These are phyloP conservation scores for Onygenales sp. DNA, from an alignment of 2,329 filamentous ascomycete genomes.

Conservation along the genomic window DNA sequence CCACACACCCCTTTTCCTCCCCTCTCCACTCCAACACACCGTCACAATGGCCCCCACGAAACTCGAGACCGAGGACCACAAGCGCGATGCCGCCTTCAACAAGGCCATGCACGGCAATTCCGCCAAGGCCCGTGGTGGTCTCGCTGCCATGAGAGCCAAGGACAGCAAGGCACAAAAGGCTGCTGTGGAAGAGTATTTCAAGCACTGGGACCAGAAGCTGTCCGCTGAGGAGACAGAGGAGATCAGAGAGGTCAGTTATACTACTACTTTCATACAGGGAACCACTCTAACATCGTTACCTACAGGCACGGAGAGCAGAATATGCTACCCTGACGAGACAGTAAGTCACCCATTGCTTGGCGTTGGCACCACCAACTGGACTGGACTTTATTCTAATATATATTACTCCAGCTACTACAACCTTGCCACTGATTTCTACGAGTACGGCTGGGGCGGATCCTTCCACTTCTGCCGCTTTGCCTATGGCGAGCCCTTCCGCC, in stretches of 20 bases:
- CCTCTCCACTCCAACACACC: conserved; percentile 2
- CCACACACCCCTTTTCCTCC: conserved; percentile 9
- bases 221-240: conserved; percentile 72
- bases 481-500: conserved; percentile 73
- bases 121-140: conserved; percentile 58
- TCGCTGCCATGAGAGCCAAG: conserved; percentile 79
- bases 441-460: conserved; percentile 91
- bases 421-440: conserved; percentile 89
- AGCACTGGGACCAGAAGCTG: conserved; percentile 86
- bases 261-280: background rate
- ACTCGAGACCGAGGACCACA: conserved; percentile 74
- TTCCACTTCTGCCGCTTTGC: conserved; percentile 98
- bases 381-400: conserved; percentile 2
- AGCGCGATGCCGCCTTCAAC: conserved; percentile 83
- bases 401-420: conserved; percentile 69
- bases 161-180: conserved; percentile 67
- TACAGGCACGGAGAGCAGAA: conserved; percentile 66
- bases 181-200: conserved; percentile 86
- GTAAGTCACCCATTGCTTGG: conserved; percentile 40
- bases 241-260: conserved; percentile 55
- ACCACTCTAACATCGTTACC: conserved; percentile 2
- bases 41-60: conserved; percentile 40
- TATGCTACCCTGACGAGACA: conserved; percentile 91
- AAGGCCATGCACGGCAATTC: conserved; percentile 75
- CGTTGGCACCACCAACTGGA: conserved; percentile 4